Base-by-base conservation (phyloP, 2,329 filamentous ascomycete species). In the Fusarium buxicola region DNA sequence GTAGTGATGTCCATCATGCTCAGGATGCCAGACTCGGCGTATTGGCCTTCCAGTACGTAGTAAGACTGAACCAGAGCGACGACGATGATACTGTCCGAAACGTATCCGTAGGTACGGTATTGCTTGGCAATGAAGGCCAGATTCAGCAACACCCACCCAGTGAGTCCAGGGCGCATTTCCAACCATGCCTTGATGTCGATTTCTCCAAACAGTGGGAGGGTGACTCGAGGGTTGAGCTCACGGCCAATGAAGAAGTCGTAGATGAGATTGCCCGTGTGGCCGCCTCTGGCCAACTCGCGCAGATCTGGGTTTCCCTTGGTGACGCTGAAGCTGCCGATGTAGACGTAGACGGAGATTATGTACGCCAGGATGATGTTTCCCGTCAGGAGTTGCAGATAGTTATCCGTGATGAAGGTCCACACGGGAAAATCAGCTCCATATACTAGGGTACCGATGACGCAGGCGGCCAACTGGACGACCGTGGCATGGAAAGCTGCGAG, bases 181-280 rank as follows among this genome's bases (percentile, higher is more conserved):
- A 91, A 89, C 77, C 89, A 97, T 21, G 87, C 83, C 77, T 97
- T 97, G 78, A 97, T 90, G 70, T 97, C 94, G 49, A 97, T 82
- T 61, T 92, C 89, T 59, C 92, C 92, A 58, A 96, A 82, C 35
- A 95, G 75, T 0, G 92, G 92, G 13, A 96, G 77, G 0, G 83
- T 86, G 54, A 95, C 75, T 39, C 93, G 91, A 3, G 94, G 94
- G 77, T 97, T 97, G 53, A 97, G 87, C 74, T 97, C 94, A 16
- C 94, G 91, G n/a, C 94, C 94, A 63, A 97, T 97, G 77, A 92
- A 97, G 85, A 92, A 97, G 77, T 97, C 94, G 76, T 97, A 97
- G 28, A 97, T 81, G 58, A 92, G 79, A 75, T 92, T 96, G 47
- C 92, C 93, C 1, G 87, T 89, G 69, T 90, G 86, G 8, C 92